Conservation (phyloP, 768 basidiomycete genomes). For the Suillus hirtellus region DNA sequence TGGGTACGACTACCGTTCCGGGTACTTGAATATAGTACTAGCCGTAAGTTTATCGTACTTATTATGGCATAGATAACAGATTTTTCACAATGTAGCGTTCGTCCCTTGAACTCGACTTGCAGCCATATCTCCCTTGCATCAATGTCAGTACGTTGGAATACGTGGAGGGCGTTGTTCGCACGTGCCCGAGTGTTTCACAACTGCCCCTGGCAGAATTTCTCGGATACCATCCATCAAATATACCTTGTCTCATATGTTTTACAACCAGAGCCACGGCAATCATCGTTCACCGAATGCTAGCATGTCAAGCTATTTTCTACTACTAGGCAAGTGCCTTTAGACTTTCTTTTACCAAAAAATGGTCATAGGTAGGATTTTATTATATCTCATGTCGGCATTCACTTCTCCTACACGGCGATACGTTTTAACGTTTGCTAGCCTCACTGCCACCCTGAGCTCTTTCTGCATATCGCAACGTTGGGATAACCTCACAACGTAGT, state of each 20-base stretch:
- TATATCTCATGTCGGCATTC: neutral
- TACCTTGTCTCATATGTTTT: neutral
- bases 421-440: neutral
- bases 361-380: neutral
- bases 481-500: neutral
- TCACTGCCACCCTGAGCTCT: neutral
- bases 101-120: neutral
- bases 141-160: neutral
- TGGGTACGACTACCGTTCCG: neutral
- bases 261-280: neutral
- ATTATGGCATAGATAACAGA: neutral
- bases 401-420: neutral
- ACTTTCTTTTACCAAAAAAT: neutral
- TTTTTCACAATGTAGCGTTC: neutral
- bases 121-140: neutral
- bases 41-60: neutral
- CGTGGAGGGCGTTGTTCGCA: neutral
- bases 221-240: neutral
- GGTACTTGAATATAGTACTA: neutral
- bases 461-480: neutral
- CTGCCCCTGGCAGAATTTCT: neutral
- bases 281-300: neutral
- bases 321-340: neutral
- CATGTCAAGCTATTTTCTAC: neutral
- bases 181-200: neutral